Conservation (phyloP, 805 yeast species). For the Saturnispora sekii region DNA sequence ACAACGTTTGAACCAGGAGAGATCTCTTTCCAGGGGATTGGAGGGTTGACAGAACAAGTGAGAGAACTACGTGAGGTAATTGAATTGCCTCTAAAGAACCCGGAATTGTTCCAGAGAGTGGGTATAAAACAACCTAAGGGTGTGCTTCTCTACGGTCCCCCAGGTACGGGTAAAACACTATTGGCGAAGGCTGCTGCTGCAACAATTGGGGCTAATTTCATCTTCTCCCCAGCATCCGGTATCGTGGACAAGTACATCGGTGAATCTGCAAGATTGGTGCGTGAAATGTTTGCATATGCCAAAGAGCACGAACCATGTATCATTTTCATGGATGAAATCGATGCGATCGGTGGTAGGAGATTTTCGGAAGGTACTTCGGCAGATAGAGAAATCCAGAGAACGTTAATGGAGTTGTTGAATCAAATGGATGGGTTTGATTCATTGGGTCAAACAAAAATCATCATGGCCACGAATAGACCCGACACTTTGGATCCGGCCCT, state of each 20-base stretch:
- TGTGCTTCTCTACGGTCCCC: conserved; percentile 87
- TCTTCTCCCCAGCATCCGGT: conserved; percentile 98
- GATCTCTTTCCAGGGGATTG: conserved; percentile 86
- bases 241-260: conserved; percentile 93
- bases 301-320: conserved; percentile 89
- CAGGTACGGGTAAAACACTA: conserved; percentile 97
- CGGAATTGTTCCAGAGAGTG: conserved; percentile 88
- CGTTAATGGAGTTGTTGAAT: conserved; percentile 94
- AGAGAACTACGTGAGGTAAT: conserved; percentile 96
- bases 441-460: conserved; percentile 84
- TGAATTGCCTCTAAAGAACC: conserved; percentile 93
- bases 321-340: conserved; percentile 93
- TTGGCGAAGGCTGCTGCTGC: conserved; percentile 98
- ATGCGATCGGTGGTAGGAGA: conserved; percentile 98
- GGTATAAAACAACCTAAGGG: conserved; percentile 99
- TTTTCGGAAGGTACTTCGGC: conserved; percentile 99
- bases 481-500: conserved; percentile 90
- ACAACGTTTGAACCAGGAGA: conserved; percentile 98
- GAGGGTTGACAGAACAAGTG: conserved; percentile 93
- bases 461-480: conserved; percentile 95
- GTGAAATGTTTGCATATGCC: conserved; percentile 93
- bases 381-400: conserved; percentile 98
- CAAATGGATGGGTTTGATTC: conserved; percentile 99
- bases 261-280: conserved; percentile 91
- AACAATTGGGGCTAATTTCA: conserved; percentile 85